Base-by-base conservation (phyloP, 352 stramenopile species). In the Peronosclerospora sorghi region DNA sequence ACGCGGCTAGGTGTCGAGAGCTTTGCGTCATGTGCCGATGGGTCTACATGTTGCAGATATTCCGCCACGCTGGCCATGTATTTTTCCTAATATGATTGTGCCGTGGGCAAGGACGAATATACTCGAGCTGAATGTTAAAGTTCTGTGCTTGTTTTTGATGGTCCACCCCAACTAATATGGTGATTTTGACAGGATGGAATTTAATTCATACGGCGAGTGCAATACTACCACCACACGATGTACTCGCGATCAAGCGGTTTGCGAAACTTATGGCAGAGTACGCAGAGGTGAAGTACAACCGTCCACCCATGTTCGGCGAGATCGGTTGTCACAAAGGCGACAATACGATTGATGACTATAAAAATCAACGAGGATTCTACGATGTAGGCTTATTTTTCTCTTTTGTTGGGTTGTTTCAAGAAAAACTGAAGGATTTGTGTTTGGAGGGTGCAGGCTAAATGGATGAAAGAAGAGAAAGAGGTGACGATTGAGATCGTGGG, bases 251-350 rank as follows among this genome's bases (percentile, higher is more conserved):
- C 45, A 5, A 57, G 18, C 28, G 28, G 0, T 44, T 65, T 12
- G 75, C 62, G 4, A 60, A 71, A 35, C 53, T 94, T 12, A 86
- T 74, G 4, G 84, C 28, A 4, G 28, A 32, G 28, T 32, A 32
- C 13, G 28, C 28, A 4, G 14, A 36, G 14, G 32, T 36, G 12
- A 20, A 20, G 13, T 36, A 36, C n/a, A 10, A 4, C 8, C 32
- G 32, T 36, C 32, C 32, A 15, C 32, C 19, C 8, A 36, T 36
- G 32, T 36, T 36, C 17, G 32, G 32, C 14, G 32, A 95, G 50
- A 94, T 83, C 51, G 84, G 84, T 0, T 95, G 84, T 37, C 75
- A 79, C 30, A 32, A 48, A 27, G 73, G 62, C 13, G 88, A 87
- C 35, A 64, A 72, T 8, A 88, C 71, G 0, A 64, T 85, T 2